Evolutionary conservation across 768 basidiomycete genomes (phyloP), one percentile per base, ranked within the genome.

Genomic region (Lyophyllum decastes): DNA sequence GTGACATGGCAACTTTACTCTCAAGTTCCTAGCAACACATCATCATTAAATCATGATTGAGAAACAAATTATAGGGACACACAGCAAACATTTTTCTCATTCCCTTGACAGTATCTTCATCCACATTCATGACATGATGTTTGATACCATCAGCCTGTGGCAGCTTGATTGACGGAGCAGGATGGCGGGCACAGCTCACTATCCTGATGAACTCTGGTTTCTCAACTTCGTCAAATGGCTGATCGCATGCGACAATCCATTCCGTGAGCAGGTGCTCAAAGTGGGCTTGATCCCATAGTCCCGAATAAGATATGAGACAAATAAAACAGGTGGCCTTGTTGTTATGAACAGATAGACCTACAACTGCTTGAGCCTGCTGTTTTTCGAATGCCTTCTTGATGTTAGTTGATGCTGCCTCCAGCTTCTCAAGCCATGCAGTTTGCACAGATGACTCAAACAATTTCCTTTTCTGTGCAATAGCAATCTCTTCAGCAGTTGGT

Each of bases 151-250:
- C n/a, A 5, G 3, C 3, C 17, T 10, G 2, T 19, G 40, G 40
- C 2, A 41, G 40, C n/a, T n/a, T n/a, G 40, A 41, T 41, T 30
- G 24, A 14, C n/a, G 30, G 6, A 6, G 22, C 46, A 22, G 24
- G 57, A 27, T 51, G 34, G 14, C 63, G 64, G 14, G 61, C 47
- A 50, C 62, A 69, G 10, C 44, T 24, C 4, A 69, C 46, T 2
- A 70, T 41, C 0, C 41, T 52, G 10, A 33, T 19, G 21, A 66
- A 68, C 40, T 69, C 58, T 0, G 60, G 61, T 5, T 49, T 49
- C 30, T 63, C 58, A 19, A 67, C 59, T 17, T 57, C 53, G 14
- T 58, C 40, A 34, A 69, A 70, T 25, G 68, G 64, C 47, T 68
- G 61, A 27, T 68, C 59, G 16, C 35, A 52, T 1, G 44, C 50